These are phyloP conservation scores for Cynanchum wilfordii DNA, from an alignment of 257 asterid species.

Conservation along the genomic window DNA sequence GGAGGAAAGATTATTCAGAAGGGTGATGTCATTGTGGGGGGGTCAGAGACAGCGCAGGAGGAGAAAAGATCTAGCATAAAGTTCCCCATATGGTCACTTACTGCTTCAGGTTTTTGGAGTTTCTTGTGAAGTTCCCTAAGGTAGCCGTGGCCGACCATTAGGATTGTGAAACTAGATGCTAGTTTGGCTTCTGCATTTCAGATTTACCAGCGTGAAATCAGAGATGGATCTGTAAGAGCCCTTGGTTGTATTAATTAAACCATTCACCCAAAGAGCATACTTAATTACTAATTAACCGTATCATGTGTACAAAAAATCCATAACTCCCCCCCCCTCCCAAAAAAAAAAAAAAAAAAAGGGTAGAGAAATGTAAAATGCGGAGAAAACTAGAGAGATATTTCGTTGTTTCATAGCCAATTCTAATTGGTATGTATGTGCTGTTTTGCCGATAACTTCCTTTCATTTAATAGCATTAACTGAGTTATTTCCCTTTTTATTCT, in stretches of 20 bases:
- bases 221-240: neutral
- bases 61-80: neutral
- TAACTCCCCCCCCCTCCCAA: neutral
- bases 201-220: neutral
- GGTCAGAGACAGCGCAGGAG: neutral
- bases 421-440: neutral
- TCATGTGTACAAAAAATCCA: conserved; percentile 3
- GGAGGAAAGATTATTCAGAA: neutral
- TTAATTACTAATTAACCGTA: neutral
- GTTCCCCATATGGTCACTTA: neutral
- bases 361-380: neutral
- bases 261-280: neutral
- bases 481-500: too few species aligned
- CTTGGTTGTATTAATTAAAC: neutral
- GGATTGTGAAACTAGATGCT: neutral
- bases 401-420: neutral
- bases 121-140: conserved; percentile 1
- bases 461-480: too few species aligned
- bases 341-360: neutral
- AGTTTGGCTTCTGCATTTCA: conserved; percentile 2
- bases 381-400: neutral
- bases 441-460: too few species aligned
- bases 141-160: neutral
- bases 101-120: conserved; percentile 1
- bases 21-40: neutral